phyloP scores from a whole-genome alignment of 139 green algal species.

The Gonium pectorale region DNA sequence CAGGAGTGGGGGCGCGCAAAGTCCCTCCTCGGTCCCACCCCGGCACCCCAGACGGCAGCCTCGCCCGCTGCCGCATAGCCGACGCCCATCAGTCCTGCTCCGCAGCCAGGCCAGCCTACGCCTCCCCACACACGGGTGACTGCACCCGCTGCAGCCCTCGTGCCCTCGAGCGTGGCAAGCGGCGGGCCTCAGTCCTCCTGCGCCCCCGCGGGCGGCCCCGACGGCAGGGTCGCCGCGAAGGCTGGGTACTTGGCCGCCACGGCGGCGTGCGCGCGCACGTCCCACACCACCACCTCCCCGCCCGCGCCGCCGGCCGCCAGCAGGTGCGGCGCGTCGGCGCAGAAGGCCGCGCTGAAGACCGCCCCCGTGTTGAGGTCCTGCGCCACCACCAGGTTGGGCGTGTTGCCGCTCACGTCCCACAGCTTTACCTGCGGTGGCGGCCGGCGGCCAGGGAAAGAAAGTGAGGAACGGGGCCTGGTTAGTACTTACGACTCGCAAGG shows the following conservation, averaged over 20 bases:
- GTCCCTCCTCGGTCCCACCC: too few relatives aligned
- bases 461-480: too few relatives aligned
- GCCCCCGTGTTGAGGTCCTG: constrained; percentile 84
- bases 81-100: too few relatives aligned
- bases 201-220: background rate
- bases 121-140: too few relatives aligned
- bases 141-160: too few relatives aligned
- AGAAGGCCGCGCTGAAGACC: constrained; percentile 82
- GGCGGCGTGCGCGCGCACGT: constrained; percentile 61
- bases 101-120: too few relatives aligned
- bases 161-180: too few relatives aligned
- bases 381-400: constrained; percentile 74
- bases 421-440: constrained; percentile 91
- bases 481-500: too few relatives aligned
- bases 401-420: constrained; percentile 81
- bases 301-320: constrained; percentile 88
- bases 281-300: constrained; percentile 88
- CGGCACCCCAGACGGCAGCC: too few relatives aligned
- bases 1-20: too few relatives aligned
- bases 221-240: constrained; percentile 28
- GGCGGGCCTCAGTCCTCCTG: background rate
- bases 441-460: too few relatives aligned
- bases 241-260: constrained; percentile 61
- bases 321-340: constrained; percentile 73
- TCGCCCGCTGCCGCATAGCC: too few relatives aligned